These are phyloP conservation scores for Hemileia vastatrix DNA, from an alignment of 1,284 basidiomycete species.

Conservation along the genomic window DNA sequence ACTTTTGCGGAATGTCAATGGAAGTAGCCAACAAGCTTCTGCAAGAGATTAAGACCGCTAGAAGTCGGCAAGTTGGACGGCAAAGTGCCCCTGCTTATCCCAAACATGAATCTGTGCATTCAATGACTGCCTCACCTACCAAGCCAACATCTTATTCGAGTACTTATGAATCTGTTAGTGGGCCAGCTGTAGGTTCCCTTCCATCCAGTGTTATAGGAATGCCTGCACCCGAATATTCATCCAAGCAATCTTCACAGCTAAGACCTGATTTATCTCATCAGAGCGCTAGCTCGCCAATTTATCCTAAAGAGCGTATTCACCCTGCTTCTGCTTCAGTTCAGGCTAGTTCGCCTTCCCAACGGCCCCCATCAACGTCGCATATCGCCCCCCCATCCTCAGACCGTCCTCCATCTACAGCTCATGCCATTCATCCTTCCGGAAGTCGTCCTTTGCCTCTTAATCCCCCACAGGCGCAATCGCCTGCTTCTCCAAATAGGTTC, in stretches of 20 bases:
- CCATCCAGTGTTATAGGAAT: conserved; percentile 24
- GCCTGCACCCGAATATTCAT: background rate
- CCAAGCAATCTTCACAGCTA: too few species aligned
- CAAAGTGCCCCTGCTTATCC: conserved; percentile 35
- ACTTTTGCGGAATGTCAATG: conserved; percentile 99
- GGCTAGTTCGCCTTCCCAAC: conserved; percentile 17
- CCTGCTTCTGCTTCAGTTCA: background rate
- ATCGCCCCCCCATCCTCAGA: conserved; percentile 3
- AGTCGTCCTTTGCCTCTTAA: conserved; percentile 10
- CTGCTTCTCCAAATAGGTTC: too few species aligned
- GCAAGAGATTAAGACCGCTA: conserved; percentile 70
- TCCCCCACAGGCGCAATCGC: too few species aligned
- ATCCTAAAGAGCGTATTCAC: conserved; percentile 35
- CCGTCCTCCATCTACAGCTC: background rate
- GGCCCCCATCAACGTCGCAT: conserved; percentile 3
- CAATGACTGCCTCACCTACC: conserved; percentile 20
- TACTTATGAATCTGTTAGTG: conserved; percentile 10
- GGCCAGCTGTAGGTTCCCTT: conserved; percentile 23
- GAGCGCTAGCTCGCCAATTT: conserved; percentile 5
- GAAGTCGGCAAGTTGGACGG: conserved; percentile 32
- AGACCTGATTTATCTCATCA: background rate
- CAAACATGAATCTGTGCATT: background rate
- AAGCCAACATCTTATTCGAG: conserved; percentile 33
- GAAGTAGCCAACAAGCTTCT: conserved; percentile 93
- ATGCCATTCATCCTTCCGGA: conserved; percentile 1